A percentile compares a stretch with the other conserved stretches of the same genome.
These are phyloP conservation scores for Linum lewisii DNA, from an alignment of 345 rosid species.

Conservation along the genomic window DNA sequence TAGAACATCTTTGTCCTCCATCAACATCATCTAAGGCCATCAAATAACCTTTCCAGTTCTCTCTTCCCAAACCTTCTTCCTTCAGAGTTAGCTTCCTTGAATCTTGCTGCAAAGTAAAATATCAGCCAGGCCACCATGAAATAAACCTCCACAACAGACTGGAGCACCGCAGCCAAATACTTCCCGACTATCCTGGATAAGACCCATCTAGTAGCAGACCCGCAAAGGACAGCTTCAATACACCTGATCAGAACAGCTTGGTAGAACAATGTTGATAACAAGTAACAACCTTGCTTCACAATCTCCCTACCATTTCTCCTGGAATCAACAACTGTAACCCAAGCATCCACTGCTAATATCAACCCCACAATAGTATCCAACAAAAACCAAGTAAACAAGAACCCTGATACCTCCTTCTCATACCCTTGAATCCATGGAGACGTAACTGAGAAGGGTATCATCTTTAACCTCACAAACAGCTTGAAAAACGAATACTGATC, in stretches of 20 bases:
- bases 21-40: constrained; percentile 53
- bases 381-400: constrained; percentile 75
- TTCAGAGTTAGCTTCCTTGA: constrained; percentile 56
- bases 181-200: constrained; percentile 44
- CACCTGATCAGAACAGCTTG: constrained; percentile 76
- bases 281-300: constrained; percentile 74
- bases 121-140: constrained; percentile 88
- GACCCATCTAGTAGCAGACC: constrained; percentile 56
- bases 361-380: constrained; percentile 57
- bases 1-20: constrained; percentile 15
- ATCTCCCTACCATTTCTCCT: constrained; percentile 83
- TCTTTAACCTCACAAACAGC: constrained; percentile 72
- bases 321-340: constrained; percentile 76
- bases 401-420: constrained; percentile 78
- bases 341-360: constrained; percentile 68
- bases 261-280: constrained; percentile 55
- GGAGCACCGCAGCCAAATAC: constrained; percentile 45
- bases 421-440: constrained; percentile 76
- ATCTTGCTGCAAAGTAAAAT: constrained; percentile 65
- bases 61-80: constrained; percentile 76
- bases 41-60: constrained; percentile 69
- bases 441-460: constrained; percentile 86
- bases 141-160: constrained; percentile 69
- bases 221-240: constrained; percentile 71
- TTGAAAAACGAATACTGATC: constrained; percentile 82